Percentiles rank a stretch among this genome's conserved stretches.
Conservation (phyloP, 2,329 filamentous ascomycete genomes). For the Sporothrix mexicana region DNA sequence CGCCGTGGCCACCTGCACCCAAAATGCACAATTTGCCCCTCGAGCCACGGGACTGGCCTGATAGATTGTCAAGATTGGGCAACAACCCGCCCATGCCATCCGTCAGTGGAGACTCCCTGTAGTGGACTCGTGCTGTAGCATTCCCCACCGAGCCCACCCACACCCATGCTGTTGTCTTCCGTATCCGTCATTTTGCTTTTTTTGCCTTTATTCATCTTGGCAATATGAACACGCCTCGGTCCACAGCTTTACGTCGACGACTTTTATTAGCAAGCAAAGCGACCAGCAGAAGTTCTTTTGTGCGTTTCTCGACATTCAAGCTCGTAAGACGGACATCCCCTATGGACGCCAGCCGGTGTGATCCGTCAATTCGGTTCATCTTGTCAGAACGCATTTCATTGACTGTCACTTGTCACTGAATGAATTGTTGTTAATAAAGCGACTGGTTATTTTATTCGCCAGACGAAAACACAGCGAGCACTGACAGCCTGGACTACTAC, state of each 20-base stretch:
- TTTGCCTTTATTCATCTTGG: neutral
- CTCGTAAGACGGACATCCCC: no score
- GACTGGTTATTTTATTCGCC: no score
- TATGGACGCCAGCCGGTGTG: no score
- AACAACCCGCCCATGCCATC: neutral
- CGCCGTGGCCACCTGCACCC: conserved; percentile 4
- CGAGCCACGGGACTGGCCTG: neutral
- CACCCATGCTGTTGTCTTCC: neutral
- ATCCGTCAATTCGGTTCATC: no score
- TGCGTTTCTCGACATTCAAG: no score
- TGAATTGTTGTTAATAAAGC: no score
- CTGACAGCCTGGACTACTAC: neutral
- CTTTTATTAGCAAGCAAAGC: neutral
- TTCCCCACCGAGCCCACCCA: neutral
- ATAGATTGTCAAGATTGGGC: neutral
- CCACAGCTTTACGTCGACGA: conserved; percentile 8
- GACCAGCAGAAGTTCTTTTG: no score
- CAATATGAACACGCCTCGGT: neutral
- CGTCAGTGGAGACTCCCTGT: neutral
- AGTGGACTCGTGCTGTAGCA: neutral
- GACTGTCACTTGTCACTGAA: no score
- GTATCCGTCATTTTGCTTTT: neutral
- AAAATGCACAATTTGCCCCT: neutral
- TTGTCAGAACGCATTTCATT: no score
- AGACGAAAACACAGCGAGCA: no score